Percentiles rank a stretch among this genome's conserved stretches.
Evolutionary conservation across 257 asterid genomes (phyloP).

Genomic region (Dorcoceras hygrometricum): DNA sequence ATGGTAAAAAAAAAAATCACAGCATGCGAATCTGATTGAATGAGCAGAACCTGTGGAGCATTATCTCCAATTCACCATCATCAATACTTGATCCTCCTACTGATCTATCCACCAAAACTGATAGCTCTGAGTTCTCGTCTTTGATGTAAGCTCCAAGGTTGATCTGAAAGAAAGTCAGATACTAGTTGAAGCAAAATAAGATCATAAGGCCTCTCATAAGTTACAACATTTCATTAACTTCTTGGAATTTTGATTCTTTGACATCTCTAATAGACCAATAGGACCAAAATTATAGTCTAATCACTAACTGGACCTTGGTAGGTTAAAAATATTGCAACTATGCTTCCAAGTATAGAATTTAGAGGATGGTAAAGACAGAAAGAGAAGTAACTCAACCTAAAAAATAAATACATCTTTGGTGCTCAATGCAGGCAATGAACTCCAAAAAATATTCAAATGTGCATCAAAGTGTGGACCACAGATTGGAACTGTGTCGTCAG

Average conservation of each 20-base stretch:
- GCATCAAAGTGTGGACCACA: neutral
- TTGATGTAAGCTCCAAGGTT: conserved; percentile 61
- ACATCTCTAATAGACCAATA: neutral
- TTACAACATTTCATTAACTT: neutral
- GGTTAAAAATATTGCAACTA: neutral
- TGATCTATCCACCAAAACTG: conserved; percentile 71
- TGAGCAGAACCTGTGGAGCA: conserved; percentile 58
- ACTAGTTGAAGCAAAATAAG: neutral
- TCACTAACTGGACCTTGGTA: neutral
- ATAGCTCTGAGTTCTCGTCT: conserved; percentile 52
- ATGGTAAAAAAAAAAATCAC: neutral
- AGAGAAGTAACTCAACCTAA: neutral
- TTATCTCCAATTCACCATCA: conserved; percentile 69
- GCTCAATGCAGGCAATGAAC: neutral
- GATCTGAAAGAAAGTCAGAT: conserved; percentile 35
- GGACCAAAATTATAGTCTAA: neutral
- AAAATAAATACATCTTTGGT: too few species aligned
- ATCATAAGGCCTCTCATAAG: neutral
- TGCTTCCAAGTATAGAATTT: neutral
- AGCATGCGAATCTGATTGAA: neutral
- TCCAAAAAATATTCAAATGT: neutral
- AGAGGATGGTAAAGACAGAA: neutral
- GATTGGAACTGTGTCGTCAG: neutral
- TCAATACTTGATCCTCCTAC: conserved; percentile 67
- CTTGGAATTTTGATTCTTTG: neutral